Evolutionary conservation across 2,329 filamentous ascomycete genomes (phyloP).

Genomic region (Aspergillus sp.): DNA sequence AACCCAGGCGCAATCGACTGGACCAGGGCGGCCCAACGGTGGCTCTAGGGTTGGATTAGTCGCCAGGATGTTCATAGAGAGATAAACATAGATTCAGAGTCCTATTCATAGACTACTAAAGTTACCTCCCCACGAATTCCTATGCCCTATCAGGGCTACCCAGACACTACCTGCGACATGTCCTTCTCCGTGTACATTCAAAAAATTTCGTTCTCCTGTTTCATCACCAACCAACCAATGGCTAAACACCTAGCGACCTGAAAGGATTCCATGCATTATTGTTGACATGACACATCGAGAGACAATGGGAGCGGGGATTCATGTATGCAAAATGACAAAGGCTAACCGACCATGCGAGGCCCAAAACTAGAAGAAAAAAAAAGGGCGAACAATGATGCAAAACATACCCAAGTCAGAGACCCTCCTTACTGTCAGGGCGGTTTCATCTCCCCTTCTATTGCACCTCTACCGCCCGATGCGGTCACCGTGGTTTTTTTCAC

Average conservation of each 20-base stretch:
- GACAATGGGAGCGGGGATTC: slow-evolving; percentile 22
- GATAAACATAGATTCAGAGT: slow-evolving; percentile 6
- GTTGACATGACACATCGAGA: slow-evolving; percentile 19
- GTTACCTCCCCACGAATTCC: not conserved
- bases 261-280: slow-evolving; percentile 13
- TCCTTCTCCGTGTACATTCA: not conserved
- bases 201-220: not conserved
- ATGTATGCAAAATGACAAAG: slow-evolving; percentile 15
- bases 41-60: not conserved
- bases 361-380: slow-evolving; percentile 3
- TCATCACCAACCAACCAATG: slow-evolving; percentile 14
- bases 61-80: not conserved
- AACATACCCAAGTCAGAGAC: slow-evolving; percentile 4
- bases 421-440: slow-evolving; percentile 28
- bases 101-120: slow-evolving; percentile 8
- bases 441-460: slow-evolving; percentile 30
- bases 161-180: not conserved
- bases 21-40: not conserved
- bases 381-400: slow-evolving; percentile 10
- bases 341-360: slow-evolving; percentile 15
- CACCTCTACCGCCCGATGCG: slow-evolving; percentile 21
- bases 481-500: slow-evolving; percentile 19
- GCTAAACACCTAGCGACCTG: slow-evolving; percentile 1
- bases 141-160: not conserved
- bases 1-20: not conserved